Evolutionary conservation across 192 early-diverging fungal species (phyloP), one percentile per base, ranked within the genome.

Genomic region (Umbelopsis sp.): DNA sequence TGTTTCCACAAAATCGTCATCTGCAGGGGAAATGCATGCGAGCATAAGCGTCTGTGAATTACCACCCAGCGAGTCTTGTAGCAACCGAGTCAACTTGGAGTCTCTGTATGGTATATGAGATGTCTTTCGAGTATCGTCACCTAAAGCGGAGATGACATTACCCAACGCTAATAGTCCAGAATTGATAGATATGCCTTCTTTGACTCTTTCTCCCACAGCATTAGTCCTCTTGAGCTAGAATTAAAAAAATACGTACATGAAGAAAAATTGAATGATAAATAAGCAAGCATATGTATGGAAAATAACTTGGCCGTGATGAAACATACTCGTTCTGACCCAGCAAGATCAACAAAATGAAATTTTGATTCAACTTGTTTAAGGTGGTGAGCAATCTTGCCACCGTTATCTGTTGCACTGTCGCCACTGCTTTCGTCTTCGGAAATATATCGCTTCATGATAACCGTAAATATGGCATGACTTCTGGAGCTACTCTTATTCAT

Each of bases 301-400:
- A 62, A 51, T 26, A 1, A 51, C 36, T 36, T 52, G 52, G 3
- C 49, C 20, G 45, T 50, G 51, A 47, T 36, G 45, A 51, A 49
- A 52, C 75, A 45, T 83, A 85, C 82, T 52, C 93, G 80, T 82
- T 99, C 97, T 6, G 94, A 96, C 20, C 98, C 98, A 22, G 98
- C 98, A 74, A 99, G 84, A 85, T 99, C 98, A 25, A 99, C 97
- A 87, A 98, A 99, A 74, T 97, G 92, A 71, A 99, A 96, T 84
- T 98, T 99, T 31, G 94, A 95, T 4, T 81, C 73, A 20, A 94
- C 78, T 52, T 81, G 81, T 41, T 78, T 70, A 43, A 80, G 44
- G 3, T 82, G 43, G 34, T 76, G 73, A 45, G 66, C 24, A 29
- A 50, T 45, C 53, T 78, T 76, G 10, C 72, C 51, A 65, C 69